These are phyloP conservation scores for Elongisporangium prolatum DNA, from an alignment of 352 stramenopile species.

Conservation along the genomic window DNA sequence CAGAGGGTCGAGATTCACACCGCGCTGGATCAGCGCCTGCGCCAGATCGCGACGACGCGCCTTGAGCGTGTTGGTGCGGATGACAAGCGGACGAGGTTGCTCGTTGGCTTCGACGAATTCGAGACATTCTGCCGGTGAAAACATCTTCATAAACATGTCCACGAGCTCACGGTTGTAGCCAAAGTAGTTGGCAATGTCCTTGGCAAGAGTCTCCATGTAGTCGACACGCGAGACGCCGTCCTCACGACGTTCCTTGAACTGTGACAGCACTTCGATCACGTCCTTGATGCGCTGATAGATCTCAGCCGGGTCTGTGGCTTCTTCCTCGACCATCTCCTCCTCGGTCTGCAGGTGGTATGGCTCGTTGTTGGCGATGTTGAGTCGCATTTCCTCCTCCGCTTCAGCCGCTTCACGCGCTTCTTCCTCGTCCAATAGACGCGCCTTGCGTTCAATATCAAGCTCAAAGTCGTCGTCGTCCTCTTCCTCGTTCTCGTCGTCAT, in stretches of 20 bases:
- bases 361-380: slow-evolving; percentile 86
- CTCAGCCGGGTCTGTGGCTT: slow-evolving; percentile 70
- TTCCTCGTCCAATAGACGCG: slow-evolving; percentile 72
- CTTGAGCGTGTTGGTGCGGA: slow-evolving; percentile 99
- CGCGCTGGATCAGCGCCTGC: slow-evolving; percentile 97
- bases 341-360: slow-evolving; percentile 77
- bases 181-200: slow-evolving; percentile 96
- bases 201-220: slow-evolving; percentile 91
- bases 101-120: slow-evolving; percentile 99
- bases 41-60: slow-evolving; percentile 97
- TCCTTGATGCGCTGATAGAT: slow-evolving; percentile 94
- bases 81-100: slow-evolving; percentile 95
- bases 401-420: slow-evolving; percentile 65
- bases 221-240: slow-evolving; percentile 90
- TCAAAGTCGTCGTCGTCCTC: slow-evolving; percentile 56
- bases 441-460: slow-evolving; percentile 86
- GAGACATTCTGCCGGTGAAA: slow-evolving; percentile 95
- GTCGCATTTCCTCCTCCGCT: slow-evolving; percentile 79
- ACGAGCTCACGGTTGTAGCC: slow-evolving; percentile 98
- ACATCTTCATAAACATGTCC: slow-evolving; percentile 97
- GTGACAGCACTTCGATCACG: slow-evolving; percentile 89
- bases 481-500: slow-evolving; percentile 41
- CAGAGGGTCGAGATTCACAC: slow-evolving; percentile 97
- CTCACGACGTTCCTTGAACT: slow-evolving; percentile 95
- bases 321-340: slow-evolving; percentile 62